A percentile compares a stretch with the other conserved stretches of the same genome.
phyloP scores from a whole-genome alignment of 768 basidiomycete species.

The Rhodotorula taiwanensis region DNA sequence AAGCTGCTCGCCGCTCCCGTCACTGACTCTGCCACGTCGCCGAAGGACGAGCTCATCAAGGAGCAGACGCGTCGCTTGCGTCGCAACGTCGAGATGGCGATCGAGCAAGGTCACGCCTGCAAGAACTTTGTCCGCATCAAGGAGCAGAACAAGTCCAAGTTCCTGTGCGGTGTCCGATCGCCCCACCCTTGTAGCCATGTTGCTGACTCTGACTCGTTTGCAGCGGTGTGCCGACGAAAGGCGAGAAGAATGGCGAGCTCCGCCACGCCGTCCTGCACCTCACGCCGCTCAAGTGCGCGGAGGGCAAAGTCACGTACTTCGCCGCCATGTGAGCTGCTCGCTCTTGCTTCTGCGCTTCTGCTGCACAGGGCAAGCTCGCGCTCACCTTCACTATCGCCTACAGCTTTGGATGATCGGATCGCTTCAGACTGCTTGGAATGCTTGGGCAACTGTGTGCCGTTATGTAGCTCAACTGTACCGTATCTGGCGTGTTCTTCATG shows the following conservation, averaged over 20 bases:
- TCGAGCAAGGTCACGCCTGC: slow-evolving; percentile 1
- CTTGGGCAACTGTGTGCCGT: too few relatives aligned
- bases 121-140: background rate
- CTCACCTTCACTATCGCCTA: background rate
- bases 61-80: slow-evolving; percentile 4
- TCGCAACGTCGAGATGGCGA: slow-evolving; percentile 1
- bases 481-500: too few relatives aligned
- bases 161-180: background rate
- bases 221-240: background rate
- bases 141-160: background rate
- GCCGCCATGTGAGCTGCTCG: slow-evolving; percentile 13
- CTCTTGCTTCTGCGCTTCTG: background rate
- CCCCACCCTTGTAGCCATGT: background rate
- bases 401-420: background rate
- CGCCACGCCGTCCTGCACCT: slow-evolving; percentile 3
- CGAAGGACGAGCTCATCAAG: background rate
- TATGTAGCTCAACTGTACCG: too few relatives aligned
- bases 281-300: slow-evolving; percentile 1
- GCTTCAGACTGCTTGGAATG: too few relatives aligned
- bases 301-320: background rate
- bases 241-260: background rate
- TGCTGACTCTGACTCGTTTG: background rate
- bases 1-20: background rate
- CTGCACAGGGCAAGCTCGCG: background rate
- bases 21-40: background rate